Evolutionary conservation across 1,284 basidiomycete species (phyloP), one percentile per base, ranked within the genome.

Genomic region (Porodaedalea pini): DNA sequence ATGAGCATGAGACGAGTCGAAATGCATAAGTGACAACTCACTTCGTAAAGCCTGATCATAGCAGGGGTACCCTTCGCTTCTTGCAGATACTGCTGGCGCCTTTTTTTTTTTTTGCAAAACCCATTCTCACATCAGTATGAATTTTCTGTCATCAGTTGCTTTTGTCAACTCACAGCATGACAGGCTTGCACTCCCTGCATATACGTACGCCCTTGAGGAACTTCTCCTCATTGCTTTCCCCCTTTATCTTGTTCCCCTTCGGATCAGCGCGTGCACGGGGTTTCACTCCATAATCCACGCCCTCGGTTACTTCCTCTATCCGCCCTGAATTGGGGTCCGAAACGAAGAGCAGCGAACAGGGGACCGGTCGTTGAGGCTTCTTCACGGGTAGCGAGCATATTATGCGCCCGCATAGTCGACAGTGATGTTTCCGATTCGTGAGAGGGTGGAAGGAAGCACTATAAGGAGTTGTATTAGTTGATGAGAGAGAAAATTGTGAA

Each of bases 391-490:
- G 78, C 0, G 95, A 91, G 68, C 96, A 99, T 2, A 98, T 86
- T 45, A 98, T 90, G 40, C 88, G 80, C 0, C 96, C 96, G 65
- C 96, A 99, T 4, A 98, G 76, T 7, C 97, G 86, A 71, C 96
- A 99, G 69, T 99, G 96, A 65, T 99, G 96, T 73, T 97, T 97
- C 15, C 96, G 85, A 60, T 94, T 96, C 0, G 92, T 91, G 1
- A 99, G 73, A 1, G 91, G 86, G 65, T 92, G 88, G 69, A 99
- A 99, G 0, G 86, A 81, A 0, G 91, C 80, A 32, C 88, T 90
- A 27, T 7, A 39, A 47, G 21, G 15, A 5, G 17, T 2, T 1
- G 15, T 34, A 49, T 23, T 15, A 37, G 32, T 4, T 39, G 17
- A 19, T 3, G n/a, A 51, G 4, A 41, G 47, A 2, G 27, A n/a